A percentile compares a stretch with the other conserved stretches of the same genome.
Conservation (phyloP, 352 stramenopile species). For the Globisporangium cystogenes region DNA sequence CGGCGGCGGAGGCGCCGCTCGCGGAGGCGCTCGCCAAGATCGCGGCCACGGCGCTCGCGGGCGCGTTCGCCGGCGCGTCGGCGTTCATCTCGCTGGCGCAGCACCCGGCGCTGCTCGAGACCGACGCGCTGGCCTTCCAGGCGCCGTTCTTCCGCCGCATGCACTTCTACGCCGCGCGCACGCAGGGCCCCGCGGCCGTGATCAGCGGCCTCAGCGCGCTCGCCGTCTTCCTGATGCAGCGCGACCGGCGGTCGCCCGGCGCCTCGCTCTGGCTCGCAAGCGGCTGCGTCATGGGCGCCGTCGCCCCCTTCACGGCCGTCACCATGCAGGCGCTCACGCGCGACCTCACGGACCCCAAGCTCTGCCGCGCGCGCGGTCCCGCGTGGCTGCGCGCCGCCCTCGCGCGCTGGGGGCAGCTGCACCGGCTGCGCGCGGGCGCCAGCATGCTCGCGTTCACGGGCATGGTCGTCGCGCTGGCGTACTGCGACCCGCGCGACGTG, state of each 20-base stretch:
- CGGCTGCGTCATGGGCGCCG: constrained; percentile 25
- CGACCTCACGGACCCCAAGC: constrained; percentile 18
- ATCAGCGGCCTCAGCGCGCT: constrained; percentile 47
- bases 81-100: constrained; percentile 70
- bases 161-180: constrained; percentile 67
- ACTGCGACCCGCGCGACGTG: background rate
- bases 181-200: constrained; percentile 54
- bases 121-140: constrained; percentile 44
- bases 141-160: constrained; percentile 73
- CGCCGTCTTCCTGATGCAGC: constrained; percentile 38
- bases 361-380: constrained; percentile 13
- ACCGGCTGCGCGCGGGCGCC: constrained; percentile 24
- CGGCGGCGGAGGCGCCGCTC: constrained; percentile 16
- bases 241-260: constrained; percentile 14
- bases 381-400: constrained; percentile 25
- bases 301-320: constrained; percentile 31
- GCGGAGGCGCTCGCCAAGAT: constrained; percentile 61
- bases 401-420: constrained; percentile 24
- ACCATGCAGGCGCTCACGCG: constrained; percentile 31
- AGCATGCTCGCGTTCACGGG: constrained; percentile 29
- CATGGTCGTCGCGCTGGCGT: constrained; percentile 30
- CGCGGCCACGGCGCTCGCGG: constrained; percentile 45
- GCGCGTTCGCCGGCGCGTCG: constrained; percentile 62
- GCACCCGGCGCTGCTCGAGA: constrained; percentile 65
- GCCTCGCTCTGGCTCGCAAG: constrained; percentile 45